phyloP scores from a whole-genome alignment of 2,329 filamentous ascomycete genomes.

The Pseudodiploospora longispora region DNA sequence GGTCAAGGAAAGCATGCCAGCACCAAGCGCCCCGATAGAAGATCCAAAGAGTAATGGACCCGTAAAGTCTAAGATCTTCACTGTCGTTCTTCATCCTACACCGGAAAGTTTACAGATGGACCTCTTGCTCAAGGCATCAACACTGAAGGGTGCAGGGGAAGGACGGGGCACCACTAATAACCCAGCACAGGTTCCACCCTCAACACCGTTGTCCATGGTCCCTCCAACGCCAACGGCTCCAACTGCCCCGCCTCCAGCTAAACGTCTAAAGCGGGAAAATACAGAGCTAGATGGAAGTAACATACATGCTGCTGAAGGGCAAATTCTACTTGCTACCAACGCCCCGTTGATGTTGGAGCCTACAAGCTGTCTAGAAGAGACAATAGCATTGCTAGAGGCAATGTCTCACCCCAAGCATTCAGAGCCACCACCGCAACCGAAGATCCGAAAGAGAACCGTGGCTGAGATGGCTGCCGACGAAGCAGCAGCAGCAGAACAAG shows the following conservation, averaged over 20 bases:
- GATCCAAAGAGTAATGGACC: conserved; percentile 23
- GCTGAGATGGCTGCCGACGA: conserved; percentile 95
- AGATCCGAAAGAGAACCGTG: conserved; percentile 84
- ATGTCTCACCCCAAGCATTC: conserved; percentile 72
- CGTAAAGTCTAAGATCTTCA: conserved; percentile 59
- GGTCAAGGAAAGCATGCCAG: conserved; percentile 53
- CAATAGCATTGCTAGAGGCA: conserved; percentile 61
- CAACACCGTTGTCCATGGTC: conserved; percentile 54
- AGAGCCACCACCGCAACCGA: conserved; percentile 70
- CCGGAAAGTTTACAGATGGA: conserved; percentile 67
- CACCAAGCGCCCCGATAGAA: conserved; percentile 40
- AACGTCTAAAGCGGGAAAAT: conserved; percentile 61
- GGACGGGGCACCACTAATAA: conserved; percentile 17
- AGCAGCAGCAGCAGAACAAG: conserved; percentile 77
- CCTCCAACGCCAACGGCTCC: conserved; percentile 55
- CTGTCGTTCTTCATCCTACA: conserved; percentile 80
- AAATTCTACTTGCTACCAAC: conserved; percentile 65
- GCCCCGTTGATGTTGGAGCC: conserved; percentile 72
- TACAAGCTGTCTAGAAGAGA: conserved; percentile 59
- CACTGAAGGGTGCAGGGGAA: conserved; percentile 45
- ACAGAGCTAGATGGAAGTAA: conserved; percentile 71
- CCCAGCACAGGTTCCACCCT: conserved; percentile 49
- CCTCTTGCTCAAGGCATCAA: conserved; percentile 66
- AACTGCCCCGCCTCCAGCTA: conserved; percentile 51
- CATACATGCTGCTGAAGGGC: conserved; percentile 66